Base-by-base conservation (phyloP, 208 protist species). In the Crithidia acanthocephali region DNA sequence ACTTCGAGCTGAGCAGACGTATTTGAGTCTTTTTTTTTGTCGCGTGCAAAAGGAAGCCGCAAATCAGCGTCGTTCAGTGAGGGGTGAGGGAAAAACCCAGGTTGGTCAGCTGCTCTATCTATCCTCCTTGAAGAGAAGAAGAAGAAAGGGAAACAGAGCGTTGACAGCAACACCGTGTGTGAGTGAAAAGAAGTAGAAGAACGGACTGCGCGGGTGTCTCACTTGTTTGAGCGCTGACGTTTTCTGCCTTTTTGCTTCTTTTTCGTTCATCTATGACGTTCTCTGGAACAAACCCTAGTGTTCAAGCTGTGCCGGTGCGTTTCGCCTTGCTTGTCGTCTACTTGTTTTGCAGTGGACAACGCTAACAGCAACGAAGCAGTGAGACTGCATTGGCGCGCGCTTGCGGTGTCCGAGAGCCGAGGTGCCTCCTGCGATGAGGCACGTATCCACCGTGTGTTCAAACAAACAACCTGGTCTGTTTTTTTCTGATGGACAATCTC, bases 361-460 rank as follows among this genome's bases (percentile, higher is more conserved):
- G n/a, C 7, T 7, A 51, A 32, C 20, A 55, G 50, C 20, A 55
- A 22, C 2, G 8, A 55, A 6, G 55, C 9, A 7, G 6, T 6
- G 37, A 44, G 4, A 10, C 5, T 48, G 6, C n/a, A 8, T 11
- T 58, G 5, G 22, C 48, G 32, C 30, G 2, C 23, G 47, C 56
- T 52, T 68, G 56, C 37, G 64, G 27, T 66, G 61, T 66, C 61
- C 61, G 61, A 66, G 61, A 56, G 61, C 61, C 22, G 61, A 66
- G 61, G 61, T 44, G 61, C 61, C 30, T 45, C 44, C 11, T 68
- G 30, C 42, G 10, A 59, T 2, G 37, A 45, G 57, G 57, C 28
- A 45, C 59, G 59, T 52, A 65, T 40, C 10, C 42, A 35, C 45
- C 28, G 16, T 52, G 59, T 22, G 59, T 37, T 15, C 22, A 35